A percentile compares a stretch with the other conserved stretches of the same genome.
phyloP scores from a whole-genome alignment of 805 yeast genomes.

The Pichia insulana region DNA sequence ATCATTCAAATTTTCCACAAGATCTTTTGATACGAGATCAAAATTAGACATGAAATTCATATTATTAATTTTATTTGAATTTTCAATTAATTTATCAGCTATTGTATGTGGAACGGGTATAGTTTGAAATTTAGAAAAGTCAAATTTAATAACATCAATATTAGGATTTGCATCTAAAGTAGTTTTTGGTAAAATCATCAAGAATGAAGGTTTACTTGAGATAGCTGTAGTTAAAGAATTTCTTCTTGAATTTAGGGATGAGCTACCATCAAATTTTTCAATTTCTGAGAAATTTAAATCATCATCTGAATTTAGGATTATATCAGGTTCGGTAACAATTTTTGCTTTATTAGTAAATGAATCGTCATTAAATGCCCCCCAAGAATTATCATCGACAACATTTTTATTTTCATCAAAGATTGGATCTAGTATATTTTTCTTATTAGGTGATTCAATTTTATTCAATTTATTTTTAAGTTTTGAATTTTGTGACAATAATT shows the following conservation, averaged over 20 bases:
- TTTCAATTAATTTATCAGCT: slow-evolving; percentile 12
- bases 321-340: slow-evolving; percentile 1
- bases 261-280: slow-evolving; percentile 4
- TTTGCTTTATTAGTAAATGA: slow-evolving; percentile 5
- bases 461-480: slow-evolving; percentile 3
- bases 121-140: slow-evolving; percentile 8
- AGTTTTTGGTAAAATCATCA: slow-evolving; percentile 10
- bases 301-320: not conserved
- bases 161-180: not conserved
- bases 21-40: not conserved
- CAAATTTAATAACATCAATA: slow-evolving; percentile 1
- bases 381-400: slow-evolving; percentile 8
- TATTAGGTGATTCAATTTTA: slow-evolving; percentile 3
- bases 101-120: slow-evolving; percentile 13
- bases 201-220: not conserved
- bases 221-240: not conserved
- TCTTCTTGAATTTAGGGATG: slow-evolving; percentile 4
- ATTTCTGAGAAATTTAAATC: slow-evolving; percentile 2
- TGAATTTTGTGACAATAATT: slow-evolving; percentile 33
- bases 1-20: not conserved
- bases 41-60: not conserved
- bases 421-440: not conserved
- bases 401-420: slow-evolving; percentile 3
- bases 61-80: not conserved
- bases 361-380: slow-evolving; percentile 12